Evolutionary conservation across 805 yeast genomes (phyloP), one percentile per base, ranked within the genome.

Genomic region (Hermanozyma aechmeae): DNA sequence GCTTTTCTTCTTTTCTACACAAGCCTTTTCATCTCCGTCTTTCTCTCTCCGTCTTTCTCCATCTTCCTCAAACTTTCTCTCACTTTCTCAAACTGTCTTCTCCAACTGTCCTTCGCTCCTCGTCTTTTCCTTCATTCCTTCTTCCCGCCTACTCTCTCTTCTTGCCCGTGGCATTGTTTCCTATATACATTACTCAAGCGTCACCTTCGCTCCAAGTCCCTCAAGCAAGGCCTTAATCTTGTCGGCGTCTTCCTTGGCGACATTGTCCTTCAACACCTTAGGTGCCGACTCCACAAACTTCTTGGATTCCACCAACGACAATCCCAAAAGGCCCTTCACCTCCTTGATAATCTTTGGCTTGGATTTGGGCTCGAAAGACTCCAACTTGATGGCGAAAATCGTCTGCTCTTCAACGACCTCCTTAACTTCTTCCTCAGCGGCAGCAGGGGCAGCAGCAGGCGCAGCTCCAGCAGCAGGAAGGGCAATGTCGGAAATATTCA

Each of bases 341-440:
- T 92, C 98, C 69, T 92, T 92, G 56, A 92, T 92, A 58, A 92
- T 76, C 79, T 92, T 92, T 36, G 99, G 95, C 71, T 92, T 92
- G 34, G 94, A 61, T 65, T 86, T 87, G 35, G 97, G 75, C 48
- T 92, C 98, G 48, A 92, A 87, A 24, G 89, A 73, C 56, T 89
- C 97, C 50, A 89, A 76, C 65, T 89, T 92, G 55, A 89, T 64
- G 50, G 84, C 69, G 67, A 92, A 92, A 42, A 92, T 83, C 41
- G 95, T 83, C 72, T 89, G 81, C 63, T 86, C 96, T 60, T 86
- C 93, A 31, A 68, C 74, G 37, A 66, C 85, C 48, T 84, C 93
- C 49, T 77, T 80, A 25, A 61, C 73, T 46, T 75, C 83, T 35
- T 74, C 86, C 37, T 65, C 84, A 38, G 68, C 92, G 35, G 75